A percentile compares a stretch with the other conserved stretches of the same genome.
Conservation (phyloP, 129 eudicot genomes). For the Scalesia atractyloides region DNA sequence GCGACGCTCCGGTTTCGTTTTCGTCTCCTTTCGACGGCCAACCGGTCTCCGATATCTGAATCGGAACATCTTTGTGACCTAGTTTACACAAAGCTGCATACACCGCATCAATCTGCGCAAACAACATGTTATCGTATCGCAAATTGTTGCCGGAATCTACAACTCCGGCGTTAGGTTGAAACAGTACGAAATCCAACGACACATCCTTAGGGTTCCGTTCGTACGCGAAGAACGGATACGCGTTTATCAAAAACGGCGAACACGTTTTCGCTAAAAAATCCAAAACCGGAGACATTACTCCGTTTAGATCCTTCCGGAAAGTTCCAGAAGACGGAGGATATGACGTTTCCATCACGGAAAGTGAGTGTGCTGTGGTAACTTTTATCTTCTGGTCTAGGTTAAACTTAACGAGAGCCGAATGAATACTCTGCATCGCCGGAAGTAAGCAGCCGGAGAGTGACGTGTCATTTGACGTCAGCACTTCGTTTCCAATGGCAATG, state of each 20-base stretch:
- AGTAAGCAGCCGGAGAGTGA: slow-evolving; percentile 54
- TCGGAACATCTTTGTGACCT: slow-evolving; percentile 54
- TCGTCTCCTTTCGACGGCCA: slow-evolving; percentile 94
- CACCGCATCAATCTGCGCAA: slow-evolving; percentile 85
- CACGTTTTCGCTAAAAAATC: slow-evolving; percentile 58
- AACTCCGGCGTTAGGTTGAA: slow-evolving; percentile 52
- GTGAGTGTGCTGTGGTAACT: slow-evolving; percentile 78
- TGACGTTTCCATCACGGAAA: slow-evolving; percentile 63
- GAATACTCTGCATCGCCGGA: slow-evolving; percentile 86
- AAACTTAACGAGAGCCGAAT: slow-evolving; percentile 54
- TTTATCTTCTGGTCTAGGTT: slow-evolving; percentile 51
- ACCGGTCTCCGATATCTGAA: slow-evolving; percentile 90
- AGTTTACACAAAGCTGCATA: slow-evolving; percentile 56
- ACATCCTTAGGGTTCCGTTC: slow-evolving; percentile 57
- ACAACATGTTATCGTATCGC: slow-evolving; percentile 82
- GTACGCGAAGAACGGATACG: slow-evolving; percentile 87
- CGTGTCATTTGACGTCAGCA: slow-evolving; percentile 68
- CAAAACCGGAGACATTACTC: slow-evolving; percentile 41
- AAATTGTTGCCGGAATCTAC: slow-evolving; percentile 57
- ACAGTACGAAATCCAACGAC: slow-evolving; percentile 67
- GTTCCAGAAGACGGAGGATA: slow-evolving; percentile 88
- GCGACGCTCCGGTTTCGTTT: slow-evolving; percentile 69
- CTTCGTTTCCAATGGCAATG: slow-evolving; percentile 88
- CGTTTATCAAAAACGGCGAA: slow-evolving; percentile 75
- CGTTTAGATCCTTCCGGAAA: slow-evolving; percentile 55